These are phyloP conservation scores for Acacia acuminata DNA, from an alignment of 306 rosid species.

Conservation along the genomic window DNA sequence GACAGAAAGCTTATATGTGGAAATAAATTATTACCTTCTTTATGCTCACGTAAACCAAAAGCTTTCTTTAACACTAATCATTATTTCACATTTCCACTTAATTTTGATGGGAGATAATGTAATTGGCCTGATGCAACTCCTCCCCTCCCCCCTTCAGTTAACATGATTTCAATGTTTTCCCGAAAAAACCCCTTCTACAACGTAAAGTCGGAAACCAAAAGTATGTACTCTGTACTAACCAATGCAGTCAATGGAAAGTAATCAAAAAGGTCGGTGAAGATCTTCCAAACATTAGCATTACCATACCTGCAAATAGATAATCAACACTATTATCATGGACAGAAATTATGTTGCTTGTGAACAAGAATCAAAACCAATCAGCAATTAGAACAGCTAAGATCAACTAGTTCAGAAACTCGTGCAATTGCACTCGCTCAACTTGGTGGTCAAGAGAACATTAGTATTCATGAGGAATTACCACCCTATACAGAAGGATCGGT, in stretches of 20 bases:
- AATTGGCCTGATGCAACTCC: neutral
- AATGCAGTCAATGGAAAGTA: conserved; percentile 96
- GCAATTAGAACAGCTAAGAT: conserved; percentile 8
- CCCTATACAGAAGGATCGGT: neutral
- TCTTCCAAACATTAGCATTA: conserved; percentile 97
- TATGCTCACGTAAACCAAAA: neutral
- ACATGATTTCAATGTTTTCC: conserved; percentile 16
- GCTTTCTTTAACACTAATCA: neutral
- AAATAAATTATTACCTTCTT: conserved; percentile 16
- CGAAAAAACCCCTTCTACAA: neutral
- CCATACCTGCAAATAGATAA: conserved; percentile 76
- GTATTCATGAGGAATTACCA: neutral
- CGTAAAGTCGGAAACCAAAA: conserved; percentile 14
- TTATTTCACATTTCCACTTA: conserved; percentile 1
- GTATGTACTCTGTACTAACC: conserved; percentile 58
- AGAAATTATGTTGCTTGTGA: conserved; percentile 7
- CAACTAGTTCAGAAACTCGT: neutral
- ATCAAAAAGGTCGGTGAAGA: conserved; percentile 96
- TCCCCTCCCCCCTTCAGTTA: conserved; percentile 7
- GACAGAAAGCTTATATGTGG: conserved; percentile 4
- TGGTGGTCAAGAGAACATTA: neutral
- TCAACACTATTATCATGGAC: conserved; percentile 24
- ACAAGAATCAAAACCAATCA: conserved; percentile 24
- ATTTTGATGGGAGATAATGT: conserved; percentile 11
- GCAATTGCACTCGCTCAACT: neutral